Conservation (phyloP, 208 protist genomes). For the Leishmania gerbilli region DNA sequence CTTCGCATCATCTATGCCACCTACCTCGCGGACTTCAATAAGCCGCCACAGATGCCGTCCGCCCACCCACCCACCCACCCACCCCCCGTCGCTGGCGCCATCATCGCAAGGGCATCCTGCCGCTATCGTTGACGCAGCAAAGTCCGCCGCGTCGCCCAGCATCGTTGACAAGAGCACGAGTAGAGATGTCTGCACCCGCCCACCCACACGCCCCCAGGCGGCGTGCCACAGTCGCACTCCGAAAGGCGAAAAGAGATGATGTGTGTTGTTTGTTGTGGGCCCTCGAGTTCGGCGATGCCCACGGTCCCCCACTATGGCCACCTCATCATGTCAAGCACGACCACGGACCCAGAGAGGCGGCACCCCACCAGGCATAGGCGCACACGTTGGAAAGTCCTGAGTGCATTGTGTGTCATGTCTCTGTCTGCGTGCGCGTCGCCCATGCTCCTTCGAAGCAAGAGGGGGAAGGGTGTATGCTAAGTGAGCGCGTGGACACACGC, state of each 20-base stretch:
- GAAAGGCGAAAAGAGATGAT: neutral
- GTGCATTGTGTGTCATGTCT: neutral
- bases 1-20: constrained; percentile 55
- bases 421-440: neutral
- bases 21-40: neutral
- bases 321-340: neutral
- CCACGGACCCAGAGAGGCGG: neutral
- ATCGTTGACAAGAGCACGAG: too few species aligned
- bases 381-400: neutral
- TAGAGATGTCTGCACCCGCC: too few species aligned
- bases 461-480: neutral
- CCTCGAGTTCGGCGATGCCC: neutral
- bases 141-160: neutral
- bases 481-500: neutral
- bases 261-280: neutral
- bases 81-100: neutral
- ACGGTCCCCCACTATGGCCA: neutral
- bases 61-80: too few species aligned
- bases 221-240: neutral
- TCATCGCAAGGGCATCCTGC: neutral
- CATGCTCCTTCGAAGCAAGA: neutral
- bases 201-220: too few species aligned
- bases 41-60: too few species aligned
- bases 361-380: neutral
- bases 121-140: neutral